Conservation (phyloP, 148 eudicot genomes). For the Fagopyrum homotropicum region DNA sequence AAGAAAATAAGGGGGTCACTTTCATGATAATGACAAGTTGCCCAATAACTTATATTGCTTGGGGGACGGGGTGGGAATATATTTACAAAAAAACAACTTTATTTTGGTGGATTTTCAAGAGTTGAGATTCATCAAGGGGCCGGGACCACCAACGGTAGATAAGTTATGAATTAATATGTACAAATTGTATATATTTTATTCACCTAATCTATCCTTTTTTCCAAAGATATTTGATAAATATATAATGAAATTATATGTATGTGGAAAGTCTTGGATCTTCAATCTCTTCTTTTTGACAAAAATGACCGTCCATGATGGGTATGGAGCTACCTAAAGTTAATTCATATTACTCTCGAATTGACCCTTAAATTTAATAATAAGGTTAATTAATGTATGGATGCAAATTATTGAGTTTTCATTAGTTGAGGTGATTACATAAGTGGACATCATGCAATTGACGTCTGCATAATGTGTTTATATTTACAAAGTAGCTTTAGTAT, state of each 20-base stretch:
- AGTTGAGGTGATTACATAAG: background rate
- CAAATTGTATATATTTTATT: background rate
- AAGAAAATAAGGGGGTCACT: background rate
- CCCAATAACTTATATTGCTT: slow-evolving; percentile 9
- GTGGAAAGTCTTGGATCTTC: background rate
- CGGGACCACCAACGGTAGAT: background rate
- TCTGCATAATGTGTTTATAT: background rate
- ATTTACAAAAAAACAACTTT: background rate
- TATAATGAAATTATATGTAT: background rate
- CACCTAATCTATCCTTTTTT: background rate
- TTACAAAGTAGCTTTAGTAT: background rate
- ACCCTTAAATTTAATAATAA: background rate
- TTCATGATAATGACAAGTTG: background rate
- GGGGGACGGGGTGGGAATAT: slow-evolving; percentile 1
- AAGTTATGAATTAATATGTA: background rate
- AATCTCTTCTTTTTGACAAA: slow-evolving; percentile 10
- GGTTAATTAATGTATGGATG: background rate
- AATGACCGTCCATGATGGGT: background rate
- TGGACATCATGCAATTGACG: background rate
- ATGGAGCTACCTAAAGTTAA: background rate
- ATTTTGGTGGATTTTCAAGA: slow-evolving; percentile 3
- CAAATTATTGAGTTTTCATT: background rate
- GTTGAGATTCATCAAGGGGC: background rate
- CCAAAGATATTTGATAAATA: background rate
- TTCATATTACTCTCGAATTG: background rate